Base-by-base conservation (phyloP, 352 stramenopile species). In the Globisporangium nodosum region DNA sequence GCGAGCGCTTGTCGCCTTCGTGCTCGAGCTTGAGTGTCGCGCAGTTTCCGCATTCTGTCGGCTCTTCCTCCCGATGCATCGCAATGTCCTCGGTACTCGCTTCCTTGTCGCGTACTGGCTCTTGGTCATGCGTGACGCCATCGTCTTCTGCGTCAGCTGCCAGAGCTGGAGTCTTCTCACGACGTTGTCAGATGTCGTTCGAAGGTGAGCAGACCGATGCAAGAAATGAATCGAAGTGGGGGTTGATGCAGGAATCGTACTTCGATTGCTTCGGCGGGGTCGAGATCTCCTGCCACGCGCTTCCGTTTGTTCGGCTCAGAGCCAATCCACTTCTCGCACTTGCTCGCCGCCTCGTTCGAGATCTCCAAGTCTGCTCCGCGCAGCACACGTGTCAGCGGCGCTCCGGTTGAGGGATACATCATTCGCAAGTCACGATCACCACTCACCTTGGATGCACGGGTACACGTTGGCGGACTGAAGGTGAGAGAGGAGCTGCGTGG, bases 241-340 rank as follows among this genome's bases (percentile, higher is more conserved):
- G 12, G 18, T 16, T 9, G 30, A 45, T 15, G 39, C 16, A 20
- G 47, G 42, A 27, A 27, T 16, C 24, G 49, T 55, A 51, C 45
- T 45, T 49, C 15, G 37, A 43, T 5, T n/a, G 21, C 30, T 50
- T 54, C 21, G 33, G 16, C 35, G 43, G 43, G 31, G 9, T 31
- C 37, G 20, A 21, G 18, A 37, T 37, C 15, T 35, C 20, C 50
- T 54, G 33, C 16, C 11, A 31, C 52, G 48, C 68, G 76, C 47
- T 84, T 81, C 12, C 70, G 65, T 47, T 86, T 86, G 59, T 73
- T 85, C 6, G 60, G 48, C 5, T 74, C 70, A 9, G 39, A 31
- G 20, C 59, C 40, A 18, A 61, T 70, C 71, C 56, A 80, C 30
- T 67, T 60, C 11, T 60, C 63, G 33, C 63, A 71, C 43, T 68